Evolutionary conservation across 257 asterid genomes (phyloP).

Genomic region (Craterostigma plantagineum): DNA sequence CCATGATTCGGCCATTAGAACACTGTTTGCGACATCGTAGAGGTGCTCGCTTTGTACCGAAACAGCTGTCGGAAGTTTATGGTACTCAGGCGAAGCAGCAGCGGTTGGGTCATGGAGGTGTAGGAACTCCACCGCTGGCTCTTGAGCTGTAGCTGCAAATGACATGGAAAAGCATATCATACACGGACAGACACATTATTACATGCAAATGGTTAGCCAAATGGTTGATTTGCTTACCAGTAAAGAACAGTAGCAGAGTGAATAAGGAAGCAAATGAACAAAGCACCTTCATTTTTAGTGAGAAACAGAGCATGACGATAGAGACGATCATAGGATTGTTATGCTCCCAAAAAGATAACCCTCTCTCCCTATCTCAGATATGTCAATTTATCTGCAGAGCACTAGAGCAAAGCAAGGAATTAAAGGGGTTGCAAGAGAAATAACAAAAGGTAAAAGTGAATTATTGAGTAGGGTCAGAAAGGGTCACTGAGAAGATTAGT

Average conservation of each 20-base stretch:
- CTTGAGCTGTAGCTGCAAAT: constrained; percentile 33
- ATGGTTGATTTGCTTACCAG: constrained; percentile 16
- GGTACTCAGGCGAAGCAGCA: constrained; percentile 9
- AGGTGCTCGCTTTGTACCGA: constrained; percentile 30
- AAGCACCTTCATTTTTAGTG: constrained; percentile 8
- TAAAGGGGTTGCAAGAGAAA: too few species aligned
- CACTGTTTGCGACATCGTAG: constrained; percentile 30
- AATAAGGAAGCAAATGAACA: constrained; percentile 7
- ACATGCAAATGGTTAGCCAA: neutral
- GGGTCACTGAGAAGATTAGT: too few species aligned
- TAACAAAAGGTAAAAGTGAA: too few species aligned
- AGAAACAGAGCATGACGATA: constrained; percentile 7
- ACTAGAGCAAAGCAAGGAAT: too few species aligned
- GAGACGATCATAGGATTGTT: neutral
- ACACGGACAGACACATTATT: too few species aligned
- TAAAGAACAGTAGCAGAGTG: constrained; percentile 13
- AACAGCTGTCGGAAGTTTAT: constrained; percentile 21
- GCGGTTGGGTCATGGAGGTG: constrained; percentile 18
- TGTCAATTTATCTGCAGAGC: too few species aligned
- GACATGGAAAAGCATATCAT: neutral
- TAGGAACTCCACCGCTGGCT: constrained; percentile 20
- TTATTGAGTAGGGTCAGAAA: too few species aligned
- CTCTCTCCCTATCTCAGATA: too few species aligned
- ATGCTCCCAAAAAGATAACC: too few species aligned
- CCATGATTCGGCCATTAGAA: constrained; percentile 68